A percentile compares a stretch with the other conserved stretches of the same genome.
Evolutionary conservation across 1,139 yeast species (phyloP).

Genomic region (Candida sojae): DNA sequence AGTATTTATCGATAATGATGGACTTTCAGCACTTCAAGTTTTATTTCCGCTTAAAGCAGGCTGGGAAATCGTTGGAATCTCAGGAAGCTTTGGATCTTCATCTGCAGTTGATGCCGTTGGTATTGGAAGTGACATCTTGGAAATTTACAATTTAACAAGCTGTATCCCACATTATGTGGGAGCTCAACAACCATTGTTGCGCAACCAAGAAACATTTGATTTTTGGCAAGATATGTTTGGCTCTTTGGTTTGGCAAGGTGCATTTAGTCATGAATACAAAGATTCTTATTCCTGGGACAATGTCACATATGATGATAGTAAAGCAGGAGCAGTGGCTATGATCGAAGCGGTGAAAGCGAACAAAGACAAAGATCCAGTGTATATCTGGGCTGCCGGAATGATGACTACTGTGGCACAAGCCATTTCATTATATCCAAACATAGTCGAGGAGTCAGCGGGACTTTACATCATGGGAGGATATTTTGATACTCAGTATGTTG

Average conservation of each 20-base stretch:
- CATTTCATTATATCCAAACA: constrained; percentile 33
- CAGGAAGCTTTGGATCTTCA: constrained; percentile 38
- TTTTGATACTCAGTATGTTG: constrained; percentile 37
- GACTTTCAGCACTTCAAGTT: constrained; percentile 30
- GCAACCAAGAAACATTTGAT: constrained; percentile 40
- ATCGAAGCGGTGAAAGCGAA: constrained; percentile 35
- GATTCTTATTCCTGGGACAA: constrained; percentile 31
- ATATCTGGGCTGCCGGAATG: constrained; percentile 39
- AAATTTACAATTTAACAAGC: constrained; percentile 29
- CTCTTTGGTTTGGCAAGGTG: constrained; percentile 44
- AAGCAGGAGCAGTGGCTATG: constrained; percentile 37
- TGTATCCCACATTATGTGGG: constrained; percentile 42
- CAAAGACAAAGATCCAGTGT: constrained; percentile 30
- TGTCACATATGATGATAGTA: constrained; percentile 24
- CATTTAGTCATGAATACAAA: constrained; percentile 27
- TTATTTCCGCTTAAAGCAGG: constrained; percentile 39
- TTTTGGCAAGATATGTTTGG: constrained; percentile 38
- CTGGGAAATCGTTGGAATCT: constrained; percentile 37
- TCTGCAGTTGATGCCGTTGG: constrained; percentile 39
- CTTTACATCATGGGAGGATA: constrained; percentile 46
- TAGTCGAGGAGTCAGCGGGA: constrained; percentile 39
- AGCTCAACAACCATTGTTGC: constrained; percentile 35
- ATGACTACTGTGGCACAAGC: constrained; percentile 48
- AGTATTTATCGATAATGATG: constrained; percentile 43
- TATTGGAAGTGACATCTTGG: constrained; percentile 23